These are phyloP conservation scores for Apiotrichum veenhuisii DNA, from an alignment of 1,284 basidiomycete genomes.

Conservation along the genomic window DNA sequence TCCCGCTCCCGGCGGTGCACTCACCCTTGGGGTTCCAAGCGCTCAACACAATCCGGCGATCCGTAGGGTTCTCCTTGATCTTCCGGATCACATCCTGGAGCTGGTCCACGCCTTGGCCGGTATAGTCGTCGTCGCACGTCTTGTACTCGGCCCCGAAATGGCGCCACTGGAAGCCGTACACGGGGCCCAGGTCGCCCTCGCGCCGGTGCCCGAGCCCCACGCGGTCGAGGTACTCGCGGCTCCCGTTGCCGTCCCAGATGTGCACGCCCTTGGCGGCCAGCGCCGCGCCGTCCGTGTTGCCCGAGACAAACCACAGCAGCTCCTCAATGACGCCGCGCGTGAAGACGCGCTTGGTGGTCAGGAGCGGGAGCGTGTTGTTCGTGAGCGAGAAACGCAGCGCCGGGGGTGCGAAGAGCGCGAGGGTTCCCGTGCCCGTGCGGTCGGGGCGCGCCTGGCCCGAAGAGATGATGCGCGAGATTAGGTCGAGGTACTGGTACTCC, in stretches of 20 bases:
- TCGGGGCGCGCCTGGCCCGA: slow-evolving; percentile 74
- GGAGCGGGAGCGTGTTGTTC: slow-evolving; percentile 69
- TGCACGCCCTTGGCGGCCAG: slow-evolving; percentile 81
- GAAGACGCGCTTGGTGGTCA: slow-evolving; percentile 95
- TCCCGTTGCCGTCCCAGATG: slow-evolving; percentile 98
- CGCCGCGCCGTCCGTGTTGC: slow-evolving; percentile 74
- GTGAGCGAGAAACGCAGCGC: slow-evolving; percentile 79
- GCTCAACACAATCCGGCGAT: slow-evolving; percentile 89
- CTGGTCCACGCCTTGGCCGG: slow-evolving; percentile 90
- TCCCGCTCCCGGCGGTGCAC: too few species aligned
- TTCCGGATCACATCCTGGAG: slow-evolving; percentile 80
- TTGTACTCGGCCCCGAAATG: slow-evolving; percentile 91
- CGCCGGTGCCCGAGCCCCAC: slow-evolving; percentile 77
- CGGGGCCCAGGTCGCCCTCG: slow-evolving; percentile 90
- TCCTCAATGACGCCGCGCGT: slow-evolving; percentile 88
- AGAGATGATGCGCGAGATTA: slow-evolving; percentile 71
- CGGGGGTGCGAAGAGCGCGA: slow-evolving; percentile 84
- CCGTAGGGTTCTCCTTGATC: slow-evolving; percentile 90
- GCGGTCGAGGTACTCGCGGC: slow-evolving; percentile 76
- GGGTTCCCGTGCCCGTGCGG: slow-evolving; percentile 86
- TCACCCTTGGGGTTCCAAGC: slow-evolving; percentile 96
- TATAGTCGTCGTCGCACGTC: slow-evolving; percentile 77
- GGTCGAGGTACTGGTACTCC: slow-evolving; percentile 78
- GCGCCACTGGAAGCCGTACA: slow-evolving; percentile 98
- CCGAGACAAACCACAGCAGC: slow-evolving; percentile 89